Percentiles rank a stretch among this genome's conserved stretches.
Conservation (phyloP, 495 filamentous ascomycete genomes). For the Podospora pseudoanserina region DNA sequence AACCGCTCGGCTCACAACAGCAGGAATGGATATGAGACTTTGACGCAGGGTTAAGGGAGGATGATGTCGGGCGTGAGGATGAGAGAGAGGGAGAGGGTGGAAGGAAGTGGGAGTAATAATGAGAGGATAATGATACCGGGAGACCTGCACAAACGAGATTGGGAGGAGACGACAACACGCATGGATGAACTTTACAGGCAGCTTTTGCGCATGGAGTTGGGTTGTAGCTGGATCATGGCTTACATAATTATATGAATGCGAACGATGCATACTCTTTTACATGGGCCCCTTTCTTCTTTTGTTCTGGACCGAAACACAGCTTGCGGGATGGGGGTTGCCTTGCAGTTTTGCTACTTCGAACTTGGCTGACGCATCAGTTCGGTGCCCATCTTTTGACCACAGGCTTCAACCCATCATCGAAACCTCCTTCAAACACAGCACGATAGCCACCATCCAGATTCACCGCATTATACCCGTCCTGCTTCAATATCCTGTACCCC, state of each 20-base stretch:
- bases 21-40: constrained; percentile 41
- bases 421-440: constrained; percentile 9
- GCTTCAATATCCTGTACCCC: constrained; percentile 31
- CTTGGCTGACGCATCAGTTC: neutral
- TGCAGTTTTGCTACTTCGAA: too few relatives aligned
- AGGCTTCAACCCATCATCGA: neutral
- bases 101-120: neutral
- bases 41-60: constrained; percentile 26
- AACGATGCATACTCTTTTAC: neutral
- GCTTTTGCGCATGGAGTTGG: neutral
- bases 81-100: too few relatives aligned
- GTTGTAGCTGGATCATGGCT: neutral
- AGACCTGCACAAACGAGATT: neutral
- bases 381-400: neutral
- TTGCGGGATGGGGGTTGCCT: too few relatives aligned
- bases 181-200: neutral
- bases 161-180: neutral
- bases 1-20: constrained; percentile 45
- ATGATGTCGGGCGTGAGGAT: neutral
- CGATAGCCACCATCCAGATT: constrained; percentile 34
- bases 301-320: too few relatives aligned
- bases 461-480: constrained; percentile 29
- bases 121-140: neutral
- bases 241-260: neutral
- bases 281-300: too few relatives aligned